A percentile compares a stretch with the other conserved stretches of the same genome.
These are phyloP conservation scores for Xylariomycetidae sp. DNA, from an alignment of 2,329 filamentous ascomycete species.

Conservation along the genomic window DNA sequence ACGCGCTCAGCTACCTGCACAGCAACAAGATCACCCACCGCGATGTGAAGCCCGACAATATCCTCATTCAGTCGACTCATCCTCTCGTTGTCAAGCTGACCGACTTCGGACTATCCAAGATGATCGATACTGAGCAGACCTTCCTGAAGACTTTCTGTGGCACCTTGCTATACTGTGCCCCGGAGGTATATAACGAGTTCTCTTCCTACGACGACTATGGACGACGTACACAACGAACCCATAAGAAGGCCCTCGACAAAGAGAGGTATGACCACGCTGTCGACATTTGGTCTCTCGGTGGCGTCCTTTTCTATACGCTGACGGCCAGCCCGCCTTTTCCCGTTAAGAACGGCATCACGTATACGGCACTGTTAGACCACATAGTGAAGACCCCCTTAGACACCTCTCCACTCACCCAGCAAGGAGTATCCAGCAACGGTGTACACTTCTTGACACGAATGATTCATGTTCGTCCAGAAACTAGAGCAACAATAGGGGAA, in stretches of 20 bases:
- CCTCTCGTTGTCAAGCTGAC: slow-evolving; percentile 86
- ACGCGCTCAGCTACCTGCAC: slow-evolving; percentile 82
- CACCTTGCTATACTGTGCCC: slow-evolving; percentile 90
- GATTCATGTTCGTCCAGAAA: slow-evolving; percentile 71
- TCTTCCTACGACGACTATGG: slow-evolving; percentile 63
- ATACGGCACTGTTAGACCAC: slow-evolving; percentile 72
- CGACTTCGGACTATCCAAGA: slow-evolving; percentile 94
- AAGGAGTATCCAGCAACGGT: slow-evolving; percentile 56
- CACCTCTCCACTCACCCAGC: slow-evolving; percentile 52
- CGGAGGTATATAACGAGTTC: slow-evolving; percentile 84
- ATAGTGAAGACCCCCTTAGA: slow-evolving; percentile 79
- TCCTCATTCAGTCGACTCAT: slow-evolving; percentile 67
- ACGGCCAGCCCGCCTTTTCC: slow-evolving; percentile 75
- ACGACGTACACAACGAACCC: slow-evolving; percentile 56
- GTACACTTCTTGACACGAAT: slow-evolving; percentile 73
- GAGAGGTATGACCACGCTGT: slow-evolving; percentile 84
- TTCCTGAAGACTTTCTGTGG: slow-evolving; percentile 96
- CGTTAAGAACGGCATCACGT: slow-evolving; percentile 67
- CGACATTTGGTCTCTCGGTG: slow-evolving; percentile 93
- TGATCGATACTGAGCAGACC: slow-evolving; percentile 82
- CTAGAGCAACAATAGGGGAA: slow-evolving; percentile 66
- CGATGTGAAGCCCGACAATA: slow-evolving; percentile 99
- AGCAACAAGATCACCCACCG: slow-evolving; percentile 86
- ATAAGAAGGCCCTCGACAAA: slow-evolving; percentile 45
- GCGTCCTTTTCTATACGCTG: slow-evolving; percentile 84